Conservation (phyloP, 2,329 filamentous ascomycete species). For the Elsinoe australis region DNA sequence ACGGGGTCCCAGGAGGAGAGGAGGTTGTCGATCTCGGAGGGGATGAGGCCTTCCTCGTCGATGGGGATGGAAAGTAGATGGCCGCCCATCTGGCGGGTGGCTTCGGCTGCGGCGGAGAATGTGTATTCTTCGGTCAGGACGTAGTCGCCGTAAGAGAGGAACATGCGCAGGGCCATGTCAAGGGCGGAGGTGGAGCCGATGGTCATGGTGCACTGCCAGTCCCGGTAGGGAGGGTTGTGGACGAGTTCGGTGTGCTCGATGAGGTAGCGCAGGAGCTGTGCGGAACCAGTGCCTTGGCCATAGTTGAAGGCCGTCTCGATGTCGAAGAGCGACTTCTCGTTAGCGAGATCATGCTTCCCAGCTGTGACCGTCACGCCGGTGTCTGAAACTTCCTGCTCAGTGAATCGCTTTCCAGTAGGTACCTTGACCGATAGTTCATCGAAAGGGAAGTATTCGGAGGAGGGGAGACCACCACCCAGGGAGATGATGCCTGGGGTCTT, state of each 20-base stretch:
- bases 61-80: constrained; percentile 55
- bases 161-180: constrained; percentile 76
- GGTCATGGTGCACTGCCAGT: constrained; percentile 80
- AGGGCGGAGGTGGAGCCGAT: constrained; percentile 80
- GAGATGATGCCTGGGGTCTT: constrained; percentile 80
- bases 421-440: constrained; percentile 68
- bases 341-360: constrained; percentile 74
- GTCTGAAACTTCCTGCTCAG: constrained; percentile 56
- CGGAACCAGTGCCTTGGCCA: constrained; percentile 74
- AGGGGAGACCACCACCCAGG: constrained; percentile 84
- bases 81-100: constrained; percentile 55
- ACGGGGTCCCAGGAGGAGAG: constrained; percentile 58
- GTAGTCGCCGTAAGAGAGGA: constrained; percentile 67
- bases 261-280: constrained; percentile 81
- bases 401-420: constrained; percentile 61
- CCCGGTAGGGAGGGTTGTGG: constrained; percentile 75
- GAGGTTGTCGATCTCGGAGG: constrained; percentile 54
- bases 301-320: constrained; percentile 89
- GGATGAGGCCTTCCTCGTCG: constrained; percentile 58
- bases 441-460: constrained; percentile 87
- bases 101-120: constrained; percentile 69
- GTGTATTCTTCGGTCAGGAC: constrained; percentile 86
- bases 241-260: constrained; percentile 95
- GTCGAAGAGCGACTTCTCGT: constrained; percentile 59
- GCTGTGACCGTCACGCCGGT: constrained; percentile 56